These are phyloP conservation scores for Saxophila tyrrhenica DNA, from an alignment of 495 filamentous ascomycete genomes.

Conservation along the genomic window DNA sequence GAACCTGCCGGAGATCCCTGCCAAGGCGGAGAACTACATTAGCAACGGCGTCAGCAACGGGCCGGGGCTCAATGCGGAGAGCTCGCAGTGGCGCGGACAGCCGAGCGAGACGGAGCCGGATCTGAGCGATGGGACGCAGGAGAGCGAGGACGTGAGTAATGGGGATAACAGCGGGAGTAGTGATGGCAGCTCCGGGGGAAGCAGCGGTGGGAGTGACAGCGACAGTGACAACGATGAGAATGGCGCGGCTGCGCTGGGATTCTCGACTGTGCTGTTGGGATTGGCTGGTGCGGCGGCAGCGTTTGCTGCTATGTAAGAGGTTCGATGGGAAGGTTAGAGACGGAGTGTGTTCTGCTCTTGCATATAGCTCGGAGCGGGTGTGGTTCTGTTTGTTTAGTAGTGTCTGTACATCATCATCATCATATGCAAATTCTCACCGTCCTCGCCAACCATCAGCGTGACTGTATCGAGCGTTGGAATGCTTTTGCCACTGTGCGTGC, in stretches of 20 bases:
- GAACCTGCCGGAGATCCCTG: constrained; percentile 63
- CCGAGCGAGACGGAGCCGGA: constrained; percentile 32
- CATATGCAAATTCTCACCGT: too few relatives aligned
- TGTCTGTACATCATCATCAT: neutral
- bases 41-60: constrained; percentile 59
- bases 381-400: neutral
- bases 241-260: neutral
- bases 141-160: neutral
- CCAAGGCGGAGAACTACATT: constrained; percentile 55
- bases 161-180: neutral
- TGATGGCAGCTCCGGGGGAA: neutral
- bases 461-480: too few relatives aligned
- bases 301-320: neutral
- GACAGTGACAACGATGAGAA: too few relatives aligned
- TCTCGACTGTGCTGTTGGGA: neutral
- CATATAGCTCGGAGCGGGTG: neutral
- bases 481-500: too few relatives aligned
- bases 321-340: neutral
- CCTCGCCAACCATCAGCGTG: too few relatives aligned
- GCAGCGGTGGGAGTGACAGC: too few relatives aligned
- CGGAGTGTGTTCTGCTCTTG: neutral
- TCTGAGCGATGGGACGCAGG: neutral
- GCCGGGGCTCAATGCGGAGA: constrained; percentile 50
- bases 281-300: neutral
- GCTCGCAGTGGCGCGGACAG: constrained; percentile 53